A percentile compares a stretch with the other conserved stretches of the same genome.
Conservation (phyloP, 2,329 filamentous ascomycete genomes). For the Alternaria burnsii region DNA sequence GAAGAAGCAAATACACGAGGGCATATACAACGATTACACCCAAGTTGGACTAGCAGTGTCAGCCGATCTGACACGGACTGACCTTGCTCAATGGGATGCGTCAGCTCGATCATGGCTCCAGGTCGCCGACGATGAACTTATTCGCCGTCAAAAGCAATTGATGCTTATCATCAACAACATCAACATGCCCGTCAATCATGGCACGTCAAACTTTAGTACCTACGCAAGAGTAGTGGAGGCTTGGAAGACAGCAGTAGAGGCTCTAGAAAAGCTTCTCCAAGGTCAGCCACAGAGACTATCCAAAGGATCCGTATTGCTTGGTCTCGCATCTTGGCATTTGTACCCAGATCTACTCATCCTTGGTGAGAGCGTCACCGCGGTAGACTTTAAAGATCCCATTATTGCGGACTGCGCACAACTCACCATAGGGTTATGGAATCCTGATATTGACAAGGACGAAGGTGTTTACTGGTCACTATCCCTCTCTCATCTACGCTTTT, state of each 20-base stretch:
- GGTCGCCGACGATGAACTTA: constrained; percentile 17
- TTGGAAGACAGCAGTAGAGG: constrained; percentile 13
- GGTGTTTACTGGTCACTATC: neutral
- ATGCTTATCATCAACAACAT: constrained; percentile 24
- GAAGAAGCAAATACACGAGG: neutral
- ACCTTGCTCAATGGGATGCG: constrained; percentile 24
- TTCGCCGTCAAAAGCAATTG: constrained; percentile 18
- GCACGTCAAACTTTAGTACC: neutral
- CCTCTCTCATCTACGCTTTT: neutral
- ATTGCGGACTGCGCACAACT: neutral
- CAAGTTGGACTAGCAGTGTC: constrained; percentile 28
- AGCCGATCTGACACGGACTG: constrained; percentile 7
- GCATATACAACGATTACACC: constrained; percentile 26
- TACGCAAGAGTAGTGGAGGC: constrained; percentile 13
- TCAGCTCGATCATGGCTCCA: constrained; percentile 25
- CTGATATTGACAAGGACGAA: neutral
- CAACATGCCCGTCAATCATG: constrained; percentile 1
- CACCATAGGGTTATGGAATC: neutral
- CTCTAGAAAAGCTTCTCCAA: constrained; percentile 16
- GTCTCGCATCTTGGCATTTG: constrained; percentile 25
- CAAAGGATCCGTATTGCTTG: constrained; percentile 17
- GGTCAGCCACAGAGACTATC: constrained; percentile 15
- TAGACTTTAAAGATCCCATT: neutral
- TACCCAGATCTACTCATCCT: constrained; percentile 23
- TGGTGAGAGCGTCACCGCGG: neutral